Evolutionary conservation across 176 grass and related monocot species (phyloP).

Genomic region (Oryza punctata): DNA sequence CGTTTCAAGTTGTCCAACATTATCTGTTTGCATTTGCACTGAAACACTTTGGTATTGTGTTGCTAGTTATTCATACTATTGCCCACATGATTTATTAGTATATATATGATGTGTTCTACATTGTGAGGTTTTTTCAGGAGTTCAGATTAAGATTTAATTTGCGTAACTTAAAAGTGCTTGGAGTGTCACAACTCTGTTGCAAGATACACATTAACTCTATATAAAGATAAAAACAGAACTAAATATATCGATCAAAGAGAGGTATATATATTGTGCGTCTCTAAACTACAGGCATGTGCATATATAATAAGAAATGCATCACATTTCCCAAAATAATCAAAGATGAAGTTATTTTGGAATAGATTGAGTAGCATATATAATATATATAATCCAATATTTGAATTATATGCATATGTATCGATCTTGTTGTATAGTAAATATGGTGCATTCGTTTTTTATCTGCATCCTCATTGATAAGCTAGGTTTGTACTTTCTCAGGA

Average conservation of each 20-base stretch:
- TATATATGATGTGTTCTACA: not conserved
- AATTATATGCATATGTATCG: not conserved
- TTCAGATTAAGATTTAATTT: not conserved
- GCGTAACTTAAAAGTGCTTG: not conserved
- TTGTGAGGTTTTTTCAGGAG: not conserved
- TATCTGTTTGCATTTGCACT: not conserved
- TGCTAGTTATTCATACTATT: not conserved
- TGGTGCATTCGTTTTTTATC: not conserved
- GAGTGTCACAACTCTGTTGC: not conserved
- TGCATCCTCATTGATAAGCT: not conserved
- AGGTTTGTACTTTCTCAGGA: not conserved
- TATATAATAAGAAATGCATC: not conserved
- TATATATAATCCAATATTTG: not conserved
- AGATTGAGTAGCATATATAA: too few species aligned
- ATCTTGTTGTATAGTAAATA: not conserved
- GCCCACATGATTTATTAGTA: too few species aligned
- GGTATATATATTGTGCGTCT: not conserved
- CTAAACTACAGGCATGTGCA: not conserved
- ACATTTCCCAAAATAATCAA: not conserved
- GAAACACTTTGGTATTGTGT: not conserved
- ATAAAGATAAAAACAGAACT: too few species aligned
- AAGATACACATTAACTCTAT: too few species aligned
- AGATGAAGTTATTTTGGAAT: too few species aligned
- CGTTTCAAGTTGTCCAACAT: not conserved
- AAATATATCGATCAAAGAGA: too few species aligned